These are phyloP conservation scores for Cystoderma amianthinum DNA, from an alignment of 768 basidiomycete species.

Conservation along the genomic window DNA sequence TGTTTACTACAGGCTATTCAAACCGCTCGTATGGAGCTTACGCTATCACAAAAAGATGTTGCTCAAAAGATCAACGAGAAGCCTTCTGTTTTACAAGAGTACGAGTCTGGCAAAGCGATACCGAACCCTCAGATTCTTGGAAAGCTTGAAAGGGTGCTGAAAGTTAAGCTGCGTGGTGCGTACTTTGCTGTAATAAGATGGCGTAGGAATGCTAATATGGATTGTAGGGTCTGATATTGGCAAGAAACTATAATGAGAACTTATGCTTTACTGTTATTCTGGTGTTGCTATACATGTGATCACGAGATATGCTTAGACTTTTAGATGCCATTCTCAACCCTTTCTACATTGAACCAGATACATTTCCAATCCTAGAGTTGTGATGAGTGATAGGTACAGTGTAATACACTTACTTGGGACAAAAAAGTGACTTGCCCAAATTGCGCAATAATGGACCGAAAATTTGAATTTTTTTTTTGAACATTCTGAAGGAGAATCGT, in stretches of 20 bases:
- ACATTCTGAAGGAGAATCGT: too few relatives aligned
- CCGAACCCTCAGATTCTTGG: conserved; percentile 82
- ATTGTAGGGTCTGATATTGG: conserved; percentile 70
- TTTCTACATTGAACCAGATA: too few relatives aligned
- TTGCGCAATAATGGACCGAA: too few relatives aligned
- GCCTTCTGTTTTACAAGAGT: conserved; percentile 80
- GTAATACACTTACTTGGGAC: too few relatives aligned
- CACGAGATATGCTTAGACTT: conserved; percentile 4
- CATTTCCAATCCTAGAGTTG: too few relatives aligned
- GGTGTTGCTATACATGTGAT: not conserved
- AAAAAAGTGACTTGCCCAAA: too few relatives aligned
- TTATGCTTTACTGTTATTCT: not conserved
- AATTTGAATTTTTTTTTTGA: too few relatives aligned
- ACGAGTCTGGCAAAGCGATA: conserved; percentile 82
- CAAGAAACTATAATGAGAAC: conserved; percentile 64
- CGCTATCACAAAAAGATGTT: conserved; percentile 86
- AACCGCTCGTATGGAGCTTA: conserved; percentile 67
- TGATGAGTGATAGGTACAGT: too few relatives aligned
- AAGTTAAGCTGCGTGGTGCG: conserved; percentile 85
- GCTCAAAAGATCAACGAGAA: conserved; percentile 94
- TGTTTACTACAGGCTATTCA: conserved; percentile 60
- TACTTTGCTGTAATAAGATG: conserved; percentile 3
- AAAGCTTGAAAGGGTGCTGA: conserved; percentile 83
- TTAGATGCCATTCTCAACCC: too few relatives aligned
- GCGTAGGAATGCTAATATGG: conserved; percentile 6